Evolutionary conservation across 202 grass and related monocot genomes (phyloP).

Genomic region (Elaeis oleifera): DNA sequence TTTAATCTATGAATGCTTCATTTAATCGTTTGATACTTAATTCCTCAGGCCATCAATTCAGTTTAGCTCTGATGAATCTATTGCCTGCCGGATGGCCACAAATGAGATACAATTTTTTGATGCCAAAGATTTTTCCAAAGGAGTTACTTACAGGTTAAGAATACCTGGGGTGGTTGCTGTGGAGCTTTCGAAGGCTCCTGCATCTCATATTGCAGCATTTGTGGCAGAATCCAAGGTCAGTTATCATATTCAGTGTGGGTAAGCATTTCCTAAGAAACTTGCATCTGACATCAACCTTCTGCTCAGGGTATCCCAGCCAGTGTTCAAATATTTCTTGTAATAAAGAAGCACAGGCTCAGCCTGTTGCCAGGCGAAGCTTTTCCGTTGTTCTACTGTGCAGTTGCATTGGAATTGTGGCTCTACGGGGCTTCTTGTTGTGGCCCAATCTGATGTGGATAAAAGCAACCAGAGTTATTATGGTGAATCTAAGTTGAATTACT

Average conservation of each 20-base stretch:
- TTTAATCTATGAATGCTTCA: conserved; percentile 2
- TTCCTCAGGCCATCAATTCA: conserved; percentile 73
- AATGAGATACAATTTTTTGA: conserved; percentile 88
- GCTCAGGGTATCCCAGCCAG: conserved; percentile 68
- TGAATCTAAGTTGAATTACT: conserved; percentile 91
- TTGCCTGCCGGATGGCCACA: conserved; percentile 72
- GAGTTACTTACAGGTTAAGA: conserved; percentile 53
- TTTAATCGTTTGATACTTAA: conserved; percentile 31
- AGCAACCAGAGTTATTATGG: conserved; percentile 98
- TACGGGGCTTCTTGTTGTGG: conserved; percentile 65
- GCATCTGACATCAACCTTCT: conserved; percentile 6
- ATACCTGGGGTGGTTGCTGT: conserved; percentile 65
- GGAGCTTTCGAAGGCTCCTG: conserved; percentile 69
- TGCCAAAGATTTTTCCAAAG: conserved; percentile 82
- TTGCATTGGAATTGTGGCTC: conserved; percentile 80
- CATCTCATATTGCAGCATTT: conserved; percentile 70
- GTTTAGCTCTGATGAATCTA: conserved; percentile 77
- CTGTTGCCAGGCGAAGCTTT: conserved; percentile 79
- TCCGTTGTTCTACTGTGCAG: conserved; percentile 68
- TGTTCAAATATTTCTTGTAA: conserved; percentile 83
- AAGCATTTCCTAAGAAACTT: conserved; percentile 20
- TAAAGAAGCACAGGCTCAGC: conserved; percentile 73
- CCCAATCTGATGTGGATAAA: conserved; percentile 84
- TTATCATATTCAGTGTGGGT: background rate
- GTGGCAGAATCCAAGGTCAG: conserved; percentile 75